A percentile compares a stretch with the other conserved stretches of the same genome.
Conservation (phyloP, 164 flowering plant species). For the Cinnamomum micranthum region DNA sequence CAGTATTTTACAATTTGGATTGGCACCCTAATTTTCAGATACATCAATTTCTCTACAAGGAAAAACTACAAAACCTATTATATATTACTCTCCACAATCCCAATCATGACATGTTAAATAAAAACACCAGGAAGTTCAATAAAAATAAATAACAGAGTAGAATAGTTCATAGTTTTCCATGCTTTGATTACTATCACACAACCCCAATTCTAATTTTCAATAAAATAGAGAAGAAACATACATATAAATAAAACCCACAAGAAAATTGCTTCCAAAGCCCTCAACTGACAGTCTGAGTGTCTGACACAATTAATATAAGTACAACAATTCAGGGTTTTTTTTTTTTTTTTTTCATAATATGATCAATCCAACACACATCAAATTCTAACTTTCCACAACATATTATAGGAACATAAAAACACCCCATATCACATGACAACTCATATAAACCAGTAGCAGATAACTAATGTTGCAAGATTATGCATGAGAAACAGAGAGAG, state of each 20-base stretch:
- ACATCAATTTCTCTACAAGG: background rate
- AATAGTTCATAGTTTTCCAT: background rate
- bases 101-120: background rate
- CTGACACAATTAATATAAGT: too few relatives aligned
- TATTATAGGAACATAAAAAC: background rate
- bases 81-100: background rate
- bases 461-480: background rate
- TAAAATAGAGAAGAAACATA: background rate
- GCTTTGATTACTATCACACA: background rate
- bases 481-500: background rate
- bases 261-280: too few relatives aligned
- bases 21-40: background rate
- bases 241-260: too few relatives aligned
- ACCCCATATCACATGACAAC: background rate
- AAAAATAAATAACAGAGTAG: background rate
- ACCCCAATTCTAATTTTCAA: background rate
- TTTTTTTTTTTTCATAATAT: background rate
- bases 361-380: background rate
- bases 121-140: background rate
- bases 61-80: background rate
- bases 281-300: too few relatives aligned
- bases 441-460: too few relatives aligned
- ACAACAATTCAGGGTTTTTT: background rate
- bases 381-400: slow-evolving; percentile 2
- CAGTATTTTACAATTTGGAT: too few relatives aligned